A percentile compares a stretch with the other conserved stretches of the same genome.
Conservation (phyloP, 176 grass and related monocot species). For the Musa itinerans region DNA sequence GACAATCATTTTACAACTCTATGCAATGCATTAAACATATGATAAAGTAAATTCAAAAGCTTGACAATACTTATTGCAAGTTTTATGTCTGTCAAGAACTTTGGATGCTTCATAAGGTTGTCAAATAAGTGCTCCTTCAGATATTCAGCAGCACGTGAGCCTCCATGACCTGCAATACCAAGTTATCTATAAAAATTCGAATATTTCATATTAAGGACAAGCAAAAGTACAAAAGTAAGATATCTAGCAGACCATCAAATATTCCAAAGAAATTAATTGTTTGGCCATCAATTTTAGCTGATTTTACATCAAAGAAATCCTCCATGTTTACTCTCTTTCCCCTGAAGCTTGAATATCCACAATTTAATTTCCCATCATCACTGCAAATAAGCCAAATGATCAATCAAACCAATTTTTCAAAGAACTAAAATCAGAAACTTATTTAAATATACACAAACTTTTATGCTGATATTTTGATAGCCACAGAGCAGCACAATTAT, state of each 20-base stretch:
- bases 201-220: slow-evolving; percentile 14
- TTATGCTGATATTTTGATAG: no score
- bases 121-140: slow-evolving; percentile 77
- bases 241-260: slow-evolving; percentile 60
- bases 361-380: slow-evolving; percentile 70
- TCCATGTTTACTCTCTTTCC: slow-evolving; percentile 83
- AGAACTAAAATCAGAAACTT: no score
- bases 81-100: slow-evolving; percentile 82
- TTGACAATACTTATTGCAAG: slow-evolving; percentile 65
- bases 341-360: slow-evolving; percentile 85
- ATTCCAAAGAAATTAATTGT: slow-evolving; percentile 76
- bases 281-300: slow-evolving; percentile 59
- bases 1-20: no score
- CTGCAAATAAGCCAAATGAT: slow-evolving; percentile 34
- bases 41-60: not conserved
- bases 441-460: no score
- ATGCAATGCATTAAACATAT: no score
- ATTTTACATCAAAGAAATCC: slow-evolving; percentile 82
- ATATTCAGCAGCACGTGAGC: slow-evolving; percentile 72
- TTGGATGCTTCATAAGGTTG: slow-evolving; percentile 77
- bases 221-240: slow-evolving; percentile 10
- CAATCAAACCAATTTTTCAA: not conserved
- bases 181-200: slow-evolving; percentile 20
- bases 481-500: no score
- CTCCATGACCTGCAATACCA: slow-evolving; percentile 71